Base-by-base conservation (phyloP, 1,139 yeast genomes). In the Debaryomyces udenii region DNA sequence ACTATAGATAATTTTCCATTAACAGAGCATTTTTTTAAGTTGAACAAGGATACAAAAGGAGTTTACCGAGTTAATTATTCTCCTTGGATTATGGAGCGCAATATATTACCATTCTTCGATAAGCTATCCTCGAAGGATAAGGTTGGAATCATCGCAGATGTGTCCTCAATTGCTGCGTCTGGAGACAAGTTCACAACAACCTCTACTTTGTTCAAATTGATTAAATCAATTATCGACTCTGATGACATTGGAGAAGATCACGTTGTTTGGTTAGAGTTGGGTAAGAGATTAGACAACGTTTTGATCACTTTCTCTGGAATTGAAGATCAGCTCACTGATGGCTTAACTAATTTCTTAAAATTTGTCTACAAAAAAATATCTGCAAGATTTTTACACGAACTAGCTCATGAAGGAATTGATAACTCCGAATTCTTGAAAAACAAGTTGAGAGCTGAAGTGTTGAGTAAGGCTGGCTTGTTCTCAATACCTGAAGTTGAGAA, bases 41-140 rank as follows among this genome's bases (percentile, higher is more conserved):
- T 86, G 48, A 86, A 86, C 66, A 76, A 75, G 45, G 75, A 82
- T 52, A 76, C 83, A 9, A 64, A 68, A 27, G 91, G 89, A 1
- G 80, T 82, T 39, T 85, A 80, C 59, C 74, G 93, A 44, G 89
- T 83, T 39, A 75, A 76, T 50, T 86, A 86, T 58, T 76, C 82
- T 18, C 65, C 74, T 3, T 61, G 61, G 7, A 62, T 84, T 14
- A 66, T 82, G 50, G 55, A 64, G 27, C 57, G 64, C 6, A 62
- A 68, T 38, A 70, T 81, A 39, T 62, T 79, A 35, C 64, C 74
- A 2, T 61, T 70, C 40, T 66, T 78, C 41, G 65, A 63, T 31
- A 57, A 68, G 40, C 65, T 85, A 34, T 67, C 83, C 3, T 61
- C 78, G 6, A 75, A 75, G 40, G 91, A 86, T 56, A 79, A 78